These are phyloP conservation scores for Parathielavia appendiculata DNA, from an alignment of 495 filamentous ascomycete species.

Conservation along the genomic window DNA sequence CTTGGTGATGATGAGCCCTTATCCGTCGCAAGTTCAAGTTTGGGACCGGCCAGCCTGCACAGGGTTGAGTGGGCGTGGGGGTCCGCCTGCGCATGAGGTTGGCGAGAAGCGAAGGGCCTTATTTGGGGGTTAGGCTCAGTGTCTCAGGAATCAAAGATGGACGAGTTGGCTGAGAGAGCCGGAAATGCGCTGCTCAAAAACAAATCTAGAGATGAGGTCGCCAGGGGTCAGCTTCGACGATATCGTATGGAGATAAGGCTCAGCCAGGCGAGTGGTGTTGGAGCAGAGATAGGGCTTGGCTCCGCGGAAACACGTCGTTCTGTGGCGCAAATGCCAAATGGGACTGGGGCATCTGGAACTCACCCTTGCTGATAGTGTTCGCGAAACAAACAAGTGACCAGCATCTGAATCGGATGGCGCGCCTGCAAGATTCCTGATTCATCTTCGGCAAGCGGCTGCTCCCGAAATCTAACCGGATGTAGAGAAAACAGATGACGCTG, in stretches of 20 bases:
- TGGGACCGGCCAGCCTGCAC: neutral
- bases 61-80: neutral
- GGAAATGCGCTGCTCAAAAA: neutral
- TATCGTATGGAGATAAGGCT: conserved; percentile 1
- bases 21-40: neutral
- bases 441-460: too few species aligned
- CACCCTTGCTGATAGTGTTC: too few species aligned
- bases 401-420: too few species aligned
- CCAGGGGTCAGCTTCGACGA: neutral
- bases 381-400: too few species aligned
- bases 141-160: neutral
- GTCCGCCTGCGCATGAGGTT: neutral
- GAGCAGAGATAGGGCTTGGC: neutral
- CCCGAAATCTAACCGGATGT: too few species aligned
- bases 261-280: neutral
- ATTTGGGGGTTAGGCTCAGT: neutral
- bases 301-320: conserved; percentile 1
- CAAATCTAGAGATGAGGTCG: neutral
- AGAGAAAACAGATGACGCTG: too few species aligned
- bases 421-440: too few species aligned
- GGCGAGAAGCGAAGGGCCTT: neutral
- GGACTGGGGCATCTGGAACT: too few species aligned
- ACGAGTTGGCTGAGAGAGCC: neutral
- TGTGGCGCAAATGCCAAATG: neutral
- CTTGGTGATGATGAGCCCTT: neutral